Evolutionary conservation across 2,329 filamentous ascomycete genomes (phyloP).

Genomic region (Fusarium beomiforme): DNA sequence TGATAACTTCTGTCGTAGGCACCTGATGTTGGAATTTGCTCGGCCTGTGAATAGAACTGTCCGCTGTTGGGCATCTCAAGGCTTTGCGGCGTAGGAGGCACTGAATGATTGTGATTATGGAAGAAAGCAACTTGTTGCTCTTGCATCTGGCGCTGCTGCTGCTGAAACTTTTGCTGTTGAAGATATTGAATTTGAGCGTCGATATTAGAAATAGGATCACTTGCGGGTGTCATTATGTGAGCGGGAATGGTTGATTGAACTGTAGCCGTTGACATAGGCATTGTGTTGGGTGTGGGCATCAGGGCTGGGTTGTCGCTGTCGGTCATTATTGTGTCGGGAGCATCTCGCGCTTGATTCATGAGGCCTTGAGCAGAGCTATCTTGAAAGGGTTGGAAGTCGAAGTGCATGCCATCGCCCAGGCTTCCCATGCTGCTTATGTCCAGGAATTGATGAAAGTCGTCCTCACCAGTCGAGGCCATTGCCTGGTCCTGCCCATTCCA

Average conservation of each 20-base stretch:
- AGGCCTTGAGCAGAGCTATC: slow-evolving; percentile 48
- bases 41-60: slow-evolving; percentile 69
- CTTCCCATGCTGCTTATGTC: slow-evolving; percentile 67
- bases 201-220: slow-evolving; percentile 66
- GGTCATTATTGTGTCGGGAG: slow-evolving; percentile 50
- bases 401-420: slow-evolving; percentile 64
- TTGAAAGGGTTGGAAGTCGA: slow-evolving; percentile 68
- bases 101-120: slow-evolving; percentile 65
- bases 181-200: slow-evolving; percentile 74
- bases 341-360: slow-evolving; percentile 45
- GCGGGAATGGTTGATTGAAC: slow-evolving; percentile 58
- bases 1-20: slow-evolving; percentile 73
- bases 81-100: slow-evolving; percentile 84
- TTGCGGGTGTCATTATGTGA: slow-evolving; percentile 56
- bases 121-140: slow-evolving; percentile 68
- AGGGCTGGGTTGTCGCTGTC: slow-evolving; percentile 46
- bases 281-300: slow-evolving; percentile 45
- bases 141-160: slow-evolving; percentile 67
- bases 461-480: slow-evolving; percentile 61
- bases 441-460: slow-evolving; percentile 73
- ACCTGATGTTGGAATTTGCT: slow-evolving; percentile 63
- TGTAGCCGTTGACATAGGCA: slow-evolving; percentile 59
- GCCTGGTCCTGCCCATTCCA: slow-evolving; percentile 69
- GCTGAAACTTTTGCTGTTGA: slow-evolving; percentile 70
- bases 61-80: slow-evolving; percentile 72